Evolutionary conservation across 2,329 filamentous ascomycete genomes (phyloP).

Genomic region (Botrytis porri): DNA sequence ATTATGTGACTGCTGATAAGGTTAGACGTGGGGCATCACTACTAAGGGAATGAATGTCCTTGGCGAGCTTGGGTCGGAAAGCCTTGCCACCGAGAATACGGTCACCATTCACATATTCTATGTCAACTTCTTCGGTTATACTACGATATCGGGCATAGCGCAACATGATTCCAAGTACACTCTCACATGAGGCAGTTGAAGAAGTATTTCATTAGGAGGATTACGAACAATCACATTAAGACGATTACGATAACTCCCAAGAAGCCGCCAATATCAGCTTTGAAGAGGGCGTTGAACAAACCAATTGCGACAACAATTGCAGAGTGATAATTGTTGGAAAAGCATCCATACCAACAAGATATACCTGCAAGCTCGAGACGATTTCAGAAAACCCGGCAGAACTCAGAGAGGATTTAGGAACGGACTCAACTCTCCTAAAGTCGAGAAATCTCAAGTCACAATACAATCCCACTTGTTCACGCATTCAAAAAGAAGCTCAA

Average conservation of each 20-base stretch:
- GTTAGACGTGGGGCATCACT: conserved; percentile 7
- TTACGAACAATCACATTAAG: background rate
- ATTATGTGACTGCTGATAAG: conserved; percentile 1
- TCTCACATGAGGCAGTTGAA: background rate
- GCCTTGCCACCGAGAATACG: conserved; percentile 8
- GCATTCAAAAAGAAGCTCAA: background rate
- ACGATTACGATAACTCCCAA: background rate
- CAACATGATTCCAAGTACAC: background rate
- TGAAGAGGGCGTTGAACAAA: background rate
- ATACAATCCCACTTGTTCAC: background rate
- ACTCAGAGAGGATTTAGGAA: conserved; percentile 6
- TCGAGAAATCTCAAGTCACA: background rate
- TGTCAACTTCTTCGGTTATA: background rate
- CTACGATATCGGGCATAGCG: conserved; percentile 8
- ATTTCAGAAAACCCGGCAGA: background rate
- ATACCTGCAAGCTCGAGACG: conserved; percentile 2
- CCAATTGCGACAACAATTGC: background rate
- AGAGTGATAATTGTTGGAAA: background rate
- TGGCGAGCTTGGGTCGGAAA: background rate
- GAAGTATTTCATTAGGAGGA: conserved; percentile 4
- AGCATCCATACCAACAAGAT: background rate
- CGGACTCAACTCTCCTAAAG: too few relatives aligned
- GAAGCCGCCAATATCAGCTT: background rate
- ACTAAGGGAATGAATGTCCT: background rate
- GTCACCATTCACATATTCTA: conserved; percentile 1